phyloP scores from a whole-genome alignment of 192 early-diverging fungal species.

The Coemansia sp. region DNA sequence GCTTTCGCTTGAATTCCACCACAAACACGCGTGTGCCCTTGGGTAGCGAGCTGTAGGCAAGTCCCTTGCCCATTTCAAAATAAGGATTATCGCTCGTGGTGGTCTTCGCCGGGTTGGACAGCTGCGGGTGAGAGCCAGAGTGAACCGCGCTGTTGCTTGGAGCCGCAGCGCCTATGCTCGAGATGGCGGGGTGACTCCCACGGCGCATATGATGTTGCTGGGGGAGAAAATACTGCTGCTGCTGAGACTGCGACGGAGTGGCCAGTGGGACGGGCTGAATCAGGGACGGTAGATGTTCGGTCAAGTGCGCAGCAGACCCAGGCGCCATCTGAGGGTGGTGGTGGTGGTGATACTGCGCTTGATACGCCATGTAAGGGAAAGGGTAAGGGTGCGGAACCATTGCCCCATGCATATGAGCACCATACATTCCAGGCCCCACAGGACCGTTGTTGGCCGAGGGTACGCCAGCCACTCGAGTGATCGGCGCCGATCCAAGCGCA shows the following conservation, averaged over 20 bases:
- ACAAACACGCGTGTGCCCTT: slow-evolving; percentile 49
- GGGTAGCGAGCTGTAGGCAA: slow-evolving; percentile 40
- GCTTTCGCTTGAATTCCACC: slow-evolving; percentile 52
- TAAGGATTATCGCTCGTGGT: slow-evolving; percentile 56
- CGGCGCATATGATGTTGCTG: slow-evolving; percentile 41
- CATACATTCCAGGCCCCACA: neutral
- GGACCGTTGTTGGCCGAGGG: neutral
- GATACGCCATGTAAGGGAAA: neutral
- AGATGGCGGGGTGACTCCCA: slow-evolving; percentile 38
- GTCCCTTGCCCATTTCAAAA: slow-evolving; percentile 56
- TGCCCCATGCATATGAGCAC: neutral
- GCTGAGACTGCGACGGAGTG: neutral
- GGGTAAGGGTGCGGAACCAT: neutral
- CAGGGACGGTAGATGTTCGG: slow-evolving; percentile 8
- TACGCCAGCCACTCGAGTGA: neutral
- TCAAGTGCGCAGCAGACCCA: slow-evolving; percentile 16
- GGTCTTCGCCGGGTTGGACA: slow-evolving; percentile 52
- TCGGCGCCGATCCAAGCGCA: slow-evolving; percentile 3
- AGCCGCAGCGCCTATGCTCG: slow-evolving; percentile 16
- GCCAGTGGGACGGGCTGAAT: slow-evolving; percentile 20
- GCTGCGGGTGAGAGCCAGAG: slow-evolving; percentile 27
- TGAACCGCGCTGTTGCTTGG: slow-evolving; percentile 7
- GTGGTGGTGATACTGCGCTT: neutral
- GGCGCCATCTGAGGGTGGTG: neutral
- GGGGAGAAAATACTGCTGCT: slow-evolving; percentile 13